A percentile compares a stretch with the other conserved stretches of the same genome.
These are phyloP conservation scores for Fusarium keratoplasticum DNA, from an alignment of 2,329 filamentous ascomycete species.

Conservation along the genomic window DNA sequence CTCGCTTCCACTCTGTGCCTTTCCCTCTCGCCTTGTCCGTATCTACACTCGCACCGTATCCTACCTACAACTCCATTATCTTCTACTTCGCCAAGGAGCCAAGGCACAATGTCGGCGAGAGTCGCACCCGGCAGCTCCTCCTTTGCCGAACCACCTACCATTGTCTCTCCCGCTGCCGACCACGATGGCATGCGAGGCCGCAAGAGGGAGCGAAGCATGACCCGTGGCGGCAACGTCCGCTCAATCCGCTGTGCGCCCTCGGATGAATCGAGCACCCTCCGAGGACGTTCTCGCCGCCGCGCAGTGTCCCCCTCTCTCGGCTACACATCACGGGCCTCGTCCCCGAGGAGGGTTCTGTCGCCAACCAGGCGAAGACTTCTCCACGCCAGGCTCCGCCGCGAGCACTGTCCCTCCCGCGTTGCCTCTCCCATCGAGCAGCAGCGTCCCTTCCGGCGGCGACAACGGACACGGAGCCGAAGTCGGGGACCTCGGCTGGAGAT, in stretches of 20 bases:
- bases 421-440: slow-evolving; percentile 50
- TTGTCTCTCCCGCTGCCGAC: slow-evolving; percentile 39
- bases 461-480: slow-evolving; percentile 54
- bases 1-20: not conserved
- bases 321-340: slow-evolving; percentile 49
- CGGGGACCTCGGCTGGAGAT: slow-evolving; percentile 48
- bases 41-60: not conserved
- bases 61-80: not conserved
- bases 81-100: slow-evolving; percentile 2
- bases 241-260: slow-evolving; percentile 46
- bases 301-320: slow-evolving; percentile 51
- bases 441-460: slow-evolving; percentile 48
- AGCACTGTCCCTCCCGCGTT: slow-evolving; percentile 57
- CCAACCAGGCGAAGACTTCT: slow-evolving; percentile 57
- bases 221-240: slow-evolving; percentile 47
- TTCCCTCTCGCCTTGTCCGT: not conserved
- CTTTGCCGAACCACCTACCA: slow-evolving; percentile 39
- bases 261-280: slow-evolving; percentile 57
- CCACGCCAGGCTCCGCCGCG: slow-evolving; percentile 56
- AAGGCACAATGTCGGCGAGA: slow-evolving; percentile 41
- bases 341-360: slow-evolving; percentile 50
- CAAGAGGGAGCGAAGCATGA: slow-evolving; percentile 54
- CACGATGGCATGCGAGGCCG: slow-evolving; percentile 51
- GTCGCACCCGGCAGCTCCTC: slow-evolving; percentile 34
- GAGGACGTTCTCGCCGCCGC: slow-evolving; percentile 55